Evolutionary conservation across 2,329 filamentous ascomycete species (phyloP).

Genomic region (Exophiala phaeomuriformis): DNA sequence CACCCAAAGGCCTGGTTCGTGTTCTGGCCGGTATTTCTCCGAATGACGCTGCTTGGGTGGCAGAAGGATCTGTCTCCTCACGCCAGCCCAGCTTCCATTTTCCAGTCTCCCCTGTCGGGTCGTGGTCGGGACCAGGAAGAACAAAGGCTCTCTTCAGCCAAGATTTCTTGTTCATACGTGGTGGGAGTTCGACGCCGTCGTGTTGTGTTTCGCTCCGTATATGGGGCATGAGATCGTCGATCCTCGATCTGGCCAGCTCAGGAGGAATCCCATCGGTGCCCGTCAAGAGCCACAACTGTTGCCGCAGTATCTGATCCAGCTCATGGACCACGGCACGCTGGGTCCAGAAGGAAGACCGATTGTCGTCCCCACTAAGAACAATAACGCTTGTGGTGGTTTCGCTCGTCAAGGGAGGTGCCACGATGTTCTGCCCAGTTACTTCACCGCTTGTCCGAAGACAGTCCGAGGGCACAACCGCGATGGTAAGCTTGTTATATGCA

Average conservation of each 20-base stretch:
- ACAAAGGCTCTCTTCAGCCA: conserved; percentile 20
- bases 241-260: neutral
- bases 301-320: conserved; percentile 25
- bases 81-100: conserved; percentile 32
- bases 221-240: neutral
- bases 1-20: conserved; percentile 10
- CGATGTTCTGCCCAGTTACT: conserved; percentile 36
- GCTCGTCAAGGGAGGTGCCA: conserved; percentile 20
- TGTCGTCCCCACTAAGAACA: conserved; percentile 35
- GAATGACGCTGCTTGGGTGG: neutral
- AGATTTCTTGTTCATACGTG: conserved; percentile 11
- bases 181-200: conserved; percentile 1
- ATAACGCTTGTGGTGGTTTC: conserved; percentile 30
- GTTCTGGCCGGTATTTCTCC: neutral
- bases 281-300: conserved; percentile 3
- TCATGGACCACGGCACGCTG: conserved; percentile 37
- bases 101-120: conserved; percentile 23
- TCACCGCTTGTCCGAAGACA: conserved; percentile 21
- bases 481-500: conserved; percentile 39
- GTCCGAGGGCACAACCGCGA: conserved; percentile 42
- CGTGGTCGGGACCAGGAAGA: conserved; percentile 17
- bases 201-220: neutral
- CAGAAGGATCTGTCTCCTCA: conserved; percentile 5
- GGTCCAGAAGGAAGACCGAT: conserved; percentile 40
- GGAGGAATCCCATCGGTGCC: neutral